Base-by-base conservation (phyloP, 371 early-diverging fungal species). In the Saksenaea vasiformis region DNA sequence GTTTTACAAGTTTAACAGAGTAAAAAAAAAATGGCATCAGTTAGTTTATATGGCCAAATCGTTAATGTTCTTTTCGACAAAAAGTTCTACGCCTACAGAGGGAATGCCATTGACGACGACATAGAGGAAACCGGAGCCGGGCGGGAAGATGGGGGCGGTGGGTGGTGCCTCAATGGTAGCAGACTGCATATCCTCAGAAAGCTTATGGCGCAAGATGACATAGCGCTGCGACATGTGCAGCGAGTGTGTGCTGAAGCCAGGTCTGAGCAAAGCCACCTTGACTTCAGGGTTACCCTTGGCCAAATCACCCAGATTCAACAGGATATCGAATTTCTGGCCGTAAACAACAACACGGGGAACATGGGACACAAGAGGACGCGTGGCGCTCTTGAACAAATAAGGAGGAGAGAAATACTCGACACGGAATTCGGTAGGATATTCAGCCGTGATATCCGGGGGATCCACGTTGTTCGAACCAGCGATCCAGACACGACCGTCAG, bases 401-500 rank as follows among this genome's bases (percentile, higher is more conserved):
- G 88, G 89, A 15, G 89, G 89, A 1, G 81, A 78, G 58, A 77
- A 89, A 44, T 77, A 76, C 68, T 89, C 90, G 34, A 89, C 78
- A 5, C 87, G 77, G 71, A 76, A 87, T 65, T 89, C 89, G 28
- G 85, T 86, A 11, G 86, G 85, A 67, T 74, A 83, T 51, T 71
- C 61, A 7, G 78, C 81, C 37, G 67, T 43, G n/a, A 71, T 56
- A 66, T 81, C 77, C 8, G 78, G 79, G 28, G 77, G 79, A 28
- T 77, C 75, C 0, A 75, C 77, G 54, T 72, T 80, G 31, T 77
- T 78, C 7, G 81, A 80, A 8, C 81, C 81, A 17, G 81, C 81
- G 59, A 80, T 76, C 81, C 81, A 80, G 0, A 80, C 68, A 19
- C 78, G 67, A 3, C 81, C 81, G 47, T 80, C 81, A 19, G 91